These are phyloP conservation scores for Phtheirospermum japonicum DNA, from an alignment of 257 asterid genomes.

Conservation along the genomic window DNA sequence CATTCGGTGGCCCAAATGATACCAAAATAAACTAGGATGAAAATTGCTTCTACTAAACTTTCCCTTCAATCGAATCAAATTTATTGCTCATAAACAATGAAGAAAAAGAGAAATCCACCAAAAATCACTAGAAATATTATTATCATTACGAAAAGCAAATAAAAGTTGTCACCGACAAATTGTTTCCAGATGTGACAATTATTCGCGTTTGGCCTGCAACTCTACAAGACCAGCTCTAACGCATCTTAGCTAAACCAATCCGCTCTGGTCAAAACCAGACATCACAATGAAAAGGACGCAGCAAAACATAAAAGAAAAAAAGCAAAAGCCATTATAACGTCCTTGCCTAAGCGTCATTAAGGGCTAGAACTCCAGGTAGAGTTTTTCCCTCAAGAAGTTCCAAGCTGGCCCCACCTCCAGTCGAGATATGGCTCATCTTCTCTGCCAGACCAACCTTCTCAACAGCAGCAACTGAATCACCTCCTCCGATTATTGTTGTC, in stretches of 20 bases:
- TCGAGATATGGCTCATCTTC: constrained; percentile 47
- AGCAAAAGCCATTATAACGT: not conserved
- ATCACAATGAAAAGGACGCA: not conserved
- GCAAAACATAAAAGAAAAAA: not conserved
- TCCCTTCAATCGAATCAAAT: too few relatives aligned
- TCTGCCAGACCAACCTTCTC: constrained; percentile 44
- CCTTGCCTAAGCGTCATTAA: constrained; percentile 31
- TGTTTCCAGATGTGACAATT: not conserved
- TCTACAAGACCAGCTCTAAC: not conserved
- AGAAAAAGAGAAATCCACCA: not conserved
- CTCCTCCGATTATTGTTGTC: constrained; percentile 47
- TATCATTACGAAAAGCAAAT: not conserved
- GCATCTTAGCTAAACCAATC: not conserved
- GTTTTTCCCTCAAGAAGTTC: constrained; percentile 47
- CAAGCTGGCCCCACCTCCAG: constrained; percentile 53
- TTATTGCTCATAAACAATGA: too few relatives aligned
- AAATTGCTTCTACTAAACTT: too few relatives aligned
- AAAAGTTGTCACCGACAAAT: not conserved
- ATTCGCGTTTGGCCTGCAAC: not conserved
- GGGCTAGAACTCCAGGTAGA: constrained; percentile 48
- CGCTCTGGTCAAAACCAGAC: not conserved
- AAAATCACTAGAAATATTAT: not conserved
- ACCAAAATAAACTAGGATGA: too few relatives aligned
- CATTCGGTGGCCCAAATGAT: too few relatives aligned
- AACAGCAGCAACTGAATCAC: too few relatives aligned